These are phyloP conservation scores for Secale cereale DNA, from an alignment of 176 grass and related monocot species.

Conservation along the genomic window DNA sequence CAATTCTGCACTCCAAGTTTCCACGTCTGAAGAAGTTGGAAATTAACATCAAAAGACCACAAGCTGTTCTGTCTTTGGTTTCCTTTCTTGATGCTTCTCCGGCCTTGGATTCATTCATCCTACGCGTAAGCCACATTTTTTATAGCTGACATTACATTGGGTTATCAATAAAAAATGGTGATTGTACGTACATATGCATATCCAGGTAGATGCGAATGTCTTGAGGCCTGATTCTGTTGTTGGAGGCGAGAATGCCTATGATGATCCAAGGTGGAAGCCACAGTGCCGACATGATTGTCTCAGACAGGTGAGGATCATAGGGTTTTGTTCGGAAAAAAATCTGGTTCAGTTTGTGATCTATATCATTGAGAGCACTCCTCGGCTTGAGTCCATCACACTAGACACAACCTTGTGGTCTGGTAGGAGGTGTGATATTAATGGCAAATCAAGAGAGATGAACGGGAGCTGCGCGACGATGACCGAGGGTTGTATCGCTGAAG, in stretches of 20 bases:
- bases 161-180: not conserved
- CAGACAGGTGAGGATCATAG: not conserved
- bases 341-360: not conserved
- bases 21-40: not conserved
- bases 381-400: not conserved
- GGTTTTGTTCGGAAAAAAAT: not conserved
- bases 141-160: not conserved
- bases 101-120: not conserved
- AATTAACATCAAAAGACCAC: not conserved
- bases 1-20: not conserved
- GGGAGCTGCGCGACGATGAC: not conserved
- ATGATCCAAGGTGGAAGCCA: not conserved
- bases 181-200: not conserved
- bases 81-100: not conserved
- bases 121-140: not conserved
- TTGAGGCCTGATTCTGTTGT: not conserved
- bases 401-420: not conserved
- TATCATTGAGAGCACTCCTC: not conserved
- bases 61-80: not conserved
- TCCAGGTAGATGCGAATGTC: not conserved
- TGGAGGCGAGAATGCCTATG: not conserved
- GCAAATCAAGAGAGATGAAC: not conserved
- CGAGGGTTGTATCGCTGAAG: not conserved
- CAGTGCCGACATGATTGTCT: not conserved
- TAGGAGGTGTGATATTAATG: not conserved